Base-by-base conservation (phyloP, 2,329 filamentous ascomycete species). In the Aspergillus uvarum region DNA sequence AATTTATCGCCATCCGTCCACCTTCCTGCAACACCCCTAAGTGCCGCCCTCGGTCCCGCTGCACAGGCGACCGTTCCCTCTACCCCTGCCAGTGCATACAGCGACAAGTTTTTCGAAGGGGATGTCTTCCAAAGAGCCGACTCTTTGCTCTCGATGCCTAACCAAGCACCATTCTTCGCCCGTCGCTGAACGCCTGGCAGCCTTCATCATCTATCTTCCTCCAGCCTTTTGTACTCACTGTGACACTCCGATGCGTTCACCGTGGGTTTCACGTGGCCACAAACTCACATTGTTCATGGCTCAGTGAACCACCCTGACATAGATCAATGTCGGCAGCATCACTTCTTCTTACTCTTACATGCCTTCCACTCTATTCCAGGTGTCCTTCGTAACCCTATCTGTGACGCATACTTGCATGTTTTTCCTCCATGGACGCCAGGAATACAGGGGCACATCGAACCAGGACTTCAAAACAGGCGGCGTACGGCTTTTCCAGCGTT, bases 41-140 rank as follows among this genome's bases (percentile, higher is more conserved):
- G 91, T 68, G 93, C 92, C 16, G 93, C 93, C 1, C 82, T 97
- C 5, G 94, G 93, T 0, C 92, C 93, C 5, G 93, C 93, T 21
- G 91, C 92, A 57, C 92, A 96, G 76, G 92, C 93, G 1, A 97
- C 92, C 0, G 88, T 96, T 11, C 90, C 91, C 4, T 90, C 85
- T 2, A 80, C 79, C 0, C 79, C 78, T 5, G 78, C 77, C n/a
- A 80, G 74, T 66, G 76, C 78, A 12, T 80, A 80, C 63, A 77
- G 79, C 57, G 79, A 81, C 64, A 76, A 76, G 35, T 80, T 80
- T 59, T 82, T 82, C 64, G 77, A 78, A 47, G 80, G 80, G 4
- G 78, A 81, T 62, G 76, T 81, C 14, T 81, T 81, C 61, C 79
- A 81, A 63, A 71, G 80, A 51, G 80, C 80, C 2, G 80, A 82